Conservation (phyloP, 108 stramenopile genomes). For the Nitzschia inconspicua region DNA sequence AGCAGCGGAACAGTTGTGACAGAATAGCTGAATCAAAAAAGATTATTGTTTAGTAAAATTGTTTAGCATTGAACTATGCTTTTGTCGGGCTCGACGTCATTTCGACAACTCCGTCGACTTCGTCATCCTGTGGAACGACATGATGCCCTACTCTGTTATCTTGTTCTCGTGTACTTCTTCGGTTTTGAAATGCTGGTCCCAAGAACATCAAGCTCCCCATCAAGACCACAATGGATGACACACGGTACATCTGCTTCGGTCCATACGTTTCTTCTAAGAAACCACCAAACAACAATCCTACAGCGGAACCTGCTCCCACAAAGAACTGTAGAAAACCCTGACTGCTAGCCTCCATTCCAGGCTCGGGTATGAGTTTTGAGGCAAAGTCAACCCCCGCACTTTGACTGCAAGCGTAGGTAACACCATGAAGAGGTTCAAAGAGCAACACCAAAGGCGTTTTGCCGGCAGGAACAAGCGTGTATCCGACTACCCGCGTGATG, state of each 20-base stretch:
- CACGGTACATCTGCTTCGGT: conserved; percentile 38
- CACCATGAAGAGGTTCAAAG: conserved; percentile 71
- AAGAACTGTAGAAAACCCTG: conserved; percentile 50
- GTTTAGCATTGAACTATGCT: too few relatives aligned
- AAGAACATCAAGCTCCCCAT: too few relatives aligned
- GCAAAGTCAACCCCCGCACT: conserved; percentile 47
- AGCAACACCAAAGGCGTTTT: conserved; percentile 35
- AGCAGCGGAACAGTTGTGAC: too few relatives aligned
- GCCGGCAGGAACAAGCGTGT: conserved; percentile 44
- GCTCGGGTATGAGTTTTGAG: conserved; percentile 8
- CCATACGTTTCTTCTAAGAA: conserved; percentile 34
- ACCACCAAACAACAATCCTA: conserved; percentile 49
- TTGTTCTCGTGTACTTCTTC: too few relatives aligned
- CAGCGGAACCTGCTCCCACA: conserved; percentile 39
- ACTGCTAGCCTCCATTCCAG: conserved; percentile 50
- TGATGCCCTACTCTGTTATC: too few relatives aligned
- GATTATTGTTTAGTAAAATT: too few relatives aligned
- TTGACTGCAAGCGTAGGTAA: conserved; percentile 54
- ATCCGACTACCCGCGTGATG: conserved; percentile 54
- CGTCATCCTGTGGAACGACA: too few relatives aligned
- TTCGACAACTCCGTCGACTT: too few relatives aligned
- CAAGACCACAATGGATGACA: conserved; percentile 21
- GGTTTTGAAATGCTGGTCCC: too few relatives aligned
- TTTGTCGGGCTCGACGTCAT: too few relatives aligned
- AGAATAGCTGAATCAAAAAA: too few relatives aligned